These are phyloP conservation scores for Jacaranda copaia DNA, from an alignment of 257 asterid genomes.

Conservation along the genomic window DNA sequence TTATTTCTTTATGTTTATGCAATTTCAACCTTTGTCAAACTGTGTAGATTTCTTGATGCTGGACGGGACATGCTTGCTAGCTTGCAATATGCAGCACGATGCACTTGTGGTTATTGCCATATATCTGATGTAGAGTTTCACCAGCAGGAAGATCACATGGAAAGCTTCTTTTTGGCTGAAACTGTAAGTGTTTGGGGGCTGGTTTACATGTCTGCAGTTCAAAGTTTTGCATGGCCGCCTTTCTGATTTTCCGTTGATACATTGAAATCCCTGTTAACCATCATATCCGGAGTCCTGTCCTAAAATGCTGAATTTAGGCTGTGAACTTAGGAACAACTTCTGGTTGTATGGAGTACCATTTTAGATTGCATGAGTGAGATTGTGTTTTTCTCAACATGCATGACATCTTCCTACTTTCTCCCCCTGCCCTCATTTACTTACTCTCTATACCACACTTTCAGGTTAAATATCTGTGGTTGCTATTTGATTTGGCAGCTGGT, in stretches of 20 bases:
- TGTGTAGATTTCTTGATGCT: conserved; percentile 83
- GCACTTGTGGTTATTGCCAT: conserved; percentile 98
- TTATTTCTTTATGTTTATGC: neutral
- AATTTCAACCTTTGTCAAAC: conserved; percentile 22
- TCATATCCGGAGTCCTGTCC: conserved; percentile 2
- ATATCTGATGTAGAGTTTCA: conserved; percentile 96
- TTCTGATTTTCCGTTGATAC: neutral
- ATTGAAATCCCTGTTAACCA: neutral
- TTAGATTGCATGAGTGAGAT: neutral
- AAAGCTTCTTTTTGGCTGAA: conserved; percentile 98
- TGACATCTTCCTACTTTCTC: neutral
- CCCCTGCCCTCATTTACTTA: neutral
- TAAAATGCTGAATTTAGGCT: conserved; percentile 4
- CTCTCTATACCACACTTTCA: conserved; percentile 36
- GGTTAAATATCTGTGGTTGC: conserved; percentile 98
- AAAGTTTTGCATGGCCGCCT: neutral
- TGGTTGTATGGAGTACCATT: neutral
- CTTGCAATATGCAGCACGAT: conserved; percentile 90
- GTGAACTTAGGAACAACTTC: neutral
- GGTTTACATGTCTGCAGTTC: neutral
- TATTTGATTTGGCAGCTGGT: conserved; percentile 98
- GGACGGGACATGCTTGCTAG: conserved; percentile 98
- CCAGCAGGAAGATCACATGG: conserved; percentile 98
- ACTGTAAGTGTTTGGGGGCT: conserved; percentile 63
- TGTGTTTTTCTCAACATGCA: neutral